Evolutionary conservation across 345 rosid species (phyloP), one percentile per base, ranked within the genome.

Genomic region (Nephelium lappaceum): DNA sequence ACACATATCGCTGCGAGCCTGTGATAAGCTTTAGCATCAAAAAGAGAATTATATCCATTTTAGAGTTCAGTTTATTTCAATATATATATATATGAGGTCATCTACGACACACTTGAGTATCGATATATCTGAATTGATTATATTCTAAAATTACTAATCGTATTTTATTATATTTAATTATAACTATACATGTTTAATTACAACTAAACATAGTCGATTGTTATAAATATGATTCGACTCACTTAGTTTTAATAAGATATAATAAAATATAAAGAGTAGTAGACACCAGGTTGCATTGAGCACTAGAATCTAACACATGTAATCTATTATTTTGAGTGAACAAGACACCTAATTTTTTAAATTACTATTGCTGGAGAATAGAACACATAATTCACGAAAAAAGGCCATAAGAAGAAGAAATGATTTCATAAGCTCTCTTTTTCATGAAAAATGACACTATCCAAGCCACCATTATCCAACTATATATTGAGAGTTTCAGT

Each of bases 391-490:
- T 60, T 49, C 36, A 12, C 8, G 42, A 71, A 27, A 5, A 31
- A n/a, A 71, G 16, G 10, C 39, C 3, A 8, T 66, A 8, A 58
- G 19, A 57, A 67, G 12, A 57, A 23, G 21, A 64, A 3, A 53
- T 31, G 27, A 21, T 39, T 71, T 19, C 19, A 38, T 25, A 24
- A 27, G 25, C 41, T 49, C n/a, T 23, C 6, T 67, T 21, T 25
- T 25, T 80, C 57, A 77, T 21, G 63, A 41, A 64, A 63, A 61
- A 55, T 72, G 43, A n/a, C 16, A 64, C 6, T 18, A 58, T 27
- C 62, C 23, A 67, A 31, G 31, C 15, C 3, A 39, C 19, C 18
- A 12, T 45, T 23, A 47, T 72, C 74, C 68, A 73, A 62, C 57
- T 38, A 61, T 27, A 72, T 38, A 24, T 51, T 55, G 55, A 42